Base-by-base conservation (phyloP, 2,329 filamentous ascomycete genomes). In the Aspergillus pseudoviridinutans region DNA sequence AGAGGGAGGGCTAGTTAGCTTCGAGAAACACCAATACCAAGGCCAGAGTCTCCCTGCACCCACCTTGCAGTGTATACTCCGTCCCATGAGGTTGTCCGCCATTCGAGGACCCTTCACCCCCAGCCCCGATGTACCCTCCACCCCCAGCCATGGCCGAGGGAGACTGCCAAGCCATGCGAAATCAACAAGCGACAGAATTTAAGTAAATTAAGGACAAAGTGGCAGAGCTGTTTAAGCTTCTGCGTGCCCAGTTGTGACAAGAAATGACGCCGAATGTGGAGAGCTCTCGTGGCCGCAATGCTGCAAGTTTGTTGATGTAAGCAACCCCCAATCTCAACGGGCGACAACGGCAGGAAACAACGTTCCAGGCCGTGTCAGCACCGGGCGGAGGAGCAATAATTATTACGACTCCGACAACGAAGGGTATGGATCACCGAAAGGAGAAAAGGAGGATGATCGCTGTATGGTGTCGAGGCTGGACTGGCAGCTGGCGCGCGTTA, bases 11-110 rank as follows among this genome's bases (percentile, higher is more conserved):
- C 5, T 52, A 49, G 60, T 73, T 62, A 74, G 68, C 55, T 32
- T 28, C 25, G 5, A 41, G 6, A 22, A 52, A 17, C 38, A 27
- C 52, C 25, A 27, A 22, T 20, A 22, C 8, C 5, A 27, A 24
- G n/a, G 25, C 20, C 5, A 32, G 20, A 51, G 35, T 22, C 12
- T 44, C 29, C 24, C 20, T 9, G 9, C 24, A 61, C 80, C 68
- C 72, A 89, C 87, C 87, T 79, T 89, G 87, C 63, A 90, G 73
- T 56, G 87, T 89, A 71, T 90, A 90, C 71, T 89, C 87, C 3
- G 87, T 89, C 59, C 86, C 87, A 67, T 82, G 78, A 28, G 79
- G 82, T 73, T 76, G 84, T 73, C 74, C 73, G 53, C 75, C 75
- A 67, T 76, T 78, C 32, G 70, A 68, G 50, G 67, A 66, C 51